Percentiles rank a stretch among this genome's conserved stretches.
phyloP scores from a whole-genome alignment of 495 filamentous ascomycete species.

The Daldinia childiae region DNA sequence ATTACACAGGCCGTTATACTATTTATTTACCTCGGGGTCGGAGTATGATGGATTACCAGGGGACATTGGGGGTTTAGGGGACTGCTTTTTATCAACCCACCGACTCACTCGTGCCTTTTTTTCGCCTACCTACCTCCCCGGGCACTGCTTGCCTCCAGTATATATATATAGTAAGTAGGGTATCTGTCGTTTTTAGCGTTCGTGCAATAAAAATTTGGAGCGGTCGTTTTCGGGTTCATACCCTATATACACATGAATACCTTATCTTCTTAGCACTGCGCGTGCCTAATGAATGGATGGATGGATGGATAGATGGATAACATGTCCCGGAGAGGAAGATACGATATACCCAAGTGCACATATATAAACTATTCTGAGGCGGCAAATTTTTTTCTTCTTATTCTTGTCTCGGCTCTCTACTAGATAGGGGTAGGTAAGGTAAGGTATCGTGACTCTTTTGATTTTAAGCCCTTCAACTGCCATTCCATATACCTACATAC shows the following conservation, averaged over 20 bases:
- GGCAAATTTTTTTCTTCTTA: not conserved
- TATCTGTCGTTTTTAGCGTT: slow-evolving; percentile 32
- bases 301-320: not conserved
- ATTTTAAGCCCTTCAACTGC: not conserved
- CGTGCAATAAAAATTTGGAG: slow-evolving; percentile 18
- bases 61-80: not conserved
- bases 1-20: not conserved
- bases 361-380: not conserved
- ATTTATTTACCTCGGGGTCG: not conserved
- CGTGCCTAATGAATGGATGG: not conserved
- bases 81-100: not conserved
- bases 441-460: not conserved
- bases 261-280: not conserved
- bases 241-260: not conserved
- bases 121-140: not conserved
- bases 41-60: not conserved
- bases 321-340: not conserved
- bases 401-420: slow-evolving; percentile 1
- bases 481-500: not conserved
- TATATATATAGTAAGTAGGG: slow-evolving; percentile 1
- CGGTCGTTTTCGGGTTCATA: slow-evolving; percentile 17
- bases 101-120: not conserved
- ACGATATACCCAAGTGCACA: not conserved
- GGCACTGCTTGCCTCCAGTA: not conserved
- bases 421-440: not conserved